These are phyloP conservation scores for Malania oleifera DNA, from an alignment of 164 flowering plant genomes.

Conservation along the genomic window DNA sequence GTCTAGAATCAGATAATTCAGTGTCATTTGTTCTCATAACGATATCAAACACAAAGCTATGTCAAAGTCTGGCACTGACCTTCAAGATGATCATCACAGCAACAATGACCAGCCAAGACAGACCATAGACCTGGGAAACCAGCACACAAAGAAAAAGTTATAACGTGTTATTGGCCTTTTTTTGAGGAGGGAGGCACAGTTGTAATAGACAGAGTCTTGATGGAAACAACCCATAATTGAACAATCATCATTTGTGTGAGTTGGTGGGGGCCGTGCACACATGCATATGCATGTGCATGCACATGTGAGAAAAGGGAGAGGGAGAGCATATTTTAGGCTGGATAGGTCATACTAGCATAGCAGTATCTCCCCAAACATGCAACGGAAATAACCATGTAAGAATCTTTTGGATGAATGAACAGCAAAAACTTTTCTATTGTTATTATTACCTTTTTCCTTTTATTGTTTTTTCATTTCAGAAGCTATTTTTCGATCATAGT, in stretches of 20 bases:
- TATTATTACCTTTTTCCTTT: no score
- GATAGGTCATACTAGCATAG: neutral
- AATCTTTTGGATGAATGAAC: no score
- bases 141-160: neutral
- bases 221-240: no score
- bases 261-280: no score
- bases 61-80: slow-evolving; percentile 37
- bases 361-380: neutral
- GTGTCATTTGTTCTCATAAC: neutral
- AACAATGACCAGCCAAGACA: slow-evolving; percentile 93
- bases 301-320: no score
- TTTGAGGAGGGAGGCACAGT: neutral
- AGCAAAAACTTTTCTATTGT: no score
- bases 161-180: neutral
- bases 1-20: neutral
- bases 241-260: no score
- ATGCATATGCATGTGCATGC: no score
- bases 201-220: neutral
- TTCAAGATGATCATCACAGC: slow-evolving; percentile 78
- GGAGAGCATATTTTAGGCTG: neutral
- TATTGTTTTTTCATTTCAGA: no score
- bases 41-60: neutral
- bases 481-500: no score
- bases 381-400: no score
- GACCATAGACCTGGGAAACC: slow-evolving; percentile 68